These are phyloP conservation scores for Scheffersomyces parashehatae DNA, from an alignment of 1,139 yeast species.

Conservation along the genomic window DNA sequence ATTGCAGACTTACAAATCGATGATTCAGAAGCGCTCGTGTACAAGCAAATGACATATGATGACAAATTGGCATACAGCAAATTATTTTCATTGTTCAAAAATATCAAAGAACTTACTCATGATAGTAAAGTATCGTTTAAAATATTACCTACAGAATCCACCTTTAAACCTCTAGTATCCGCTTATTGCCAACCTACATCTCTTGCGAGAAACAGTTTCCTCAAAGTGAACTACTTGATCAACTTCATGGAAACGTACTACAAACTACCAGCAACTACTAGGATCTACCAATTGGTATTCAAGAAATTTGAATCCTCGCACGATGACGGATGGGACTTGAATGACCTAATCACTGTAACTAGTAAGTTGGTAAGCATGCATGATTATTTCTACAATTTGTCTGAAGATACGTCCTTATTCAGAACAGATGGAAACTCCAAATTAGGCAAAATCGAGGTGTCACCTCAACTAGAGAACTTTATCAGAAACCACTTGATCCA, in stretches of 20 bases:
- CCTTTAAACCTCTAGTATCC: conserved; percentile 26
- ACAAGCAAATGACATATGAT: conserved; percentile 20
- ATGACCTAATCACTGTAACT: conserved; percentile 13
- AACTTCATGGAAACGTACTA: conserved; percentile 17
- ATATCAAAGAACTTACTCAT: conserved; percentile 27
- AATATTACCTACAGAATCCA: conserved; percentile 25
- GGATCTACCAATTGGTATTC: conserved; percentile 19
- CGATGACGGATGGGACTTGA: conserved; percentile 8
- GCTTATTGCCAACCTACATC: conserved; percentile 10
- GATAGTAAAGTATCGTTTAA: conserved; percentile 8
- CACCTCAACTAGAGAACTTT: conserved; percentile 15
- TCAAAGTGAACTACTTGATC: conserved; percentile 15
- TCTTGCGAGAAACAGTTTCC: conserved; percentile 5
- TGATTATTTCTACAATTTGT: conserved; percentile 18
- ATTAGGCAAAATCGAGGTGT: conserved; percentile 9
- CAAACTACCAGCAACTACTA: conserved; percentile 29
- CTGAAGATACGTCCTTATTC: conserved; percentile 16
- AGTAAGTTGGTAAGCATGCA: conserved; percentile 20
- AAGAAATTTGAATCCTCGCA: conserved; percentile 3
- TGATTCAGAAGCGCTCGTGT: conserved; percentile 11
- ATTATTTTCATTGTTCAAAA: conserved; percentile 19
- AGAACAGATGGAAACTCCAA: conserved; percentile 3
- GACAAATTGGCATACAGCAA: conserved; percentile 17
- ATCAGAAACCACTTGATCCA: conserved; percentile 10
- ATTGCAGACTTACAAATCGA: conserved; percentile 5